A percentile compares a stretch with the other conserved stretches of the same genome.
Evolutionary conservation across 1,139 yeast species (phyloP).

Genomic region (Scheffersomyces illinoinensis): DNA sequence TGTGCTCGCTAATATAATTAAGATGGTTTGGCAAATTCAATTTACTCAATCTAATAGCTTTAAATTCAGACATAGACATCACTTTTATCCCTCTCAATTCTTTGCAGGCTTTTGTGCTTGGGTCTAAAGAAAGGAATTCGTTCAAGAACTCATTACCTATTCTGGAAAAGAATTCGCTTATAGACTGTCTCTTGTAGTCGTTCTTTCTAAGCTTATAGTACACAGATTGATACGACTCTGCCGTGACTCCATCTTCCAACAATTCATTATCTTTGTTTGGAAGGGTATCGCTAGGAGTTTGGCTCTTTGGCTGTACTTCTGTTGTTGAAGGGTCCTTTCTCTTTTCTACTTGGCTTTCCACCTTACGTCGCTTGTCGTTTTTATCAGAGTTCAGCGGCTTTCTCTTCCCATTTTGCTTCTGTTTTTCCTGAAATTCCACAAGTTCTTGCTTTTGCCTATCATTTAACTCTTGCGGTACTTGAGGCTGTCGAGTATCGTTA

Average conservation of each 20-base stretch:
- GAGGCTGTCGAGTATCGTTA: background rate
- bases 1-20: slow-evolving; percentile 28
- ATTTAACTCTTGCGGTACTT: background rate
- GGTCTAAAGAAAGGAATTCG: slow-evolving; percentile 9
- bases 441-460: slow-evolving; percentile 7
- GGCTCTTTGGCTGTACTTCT: background rate
- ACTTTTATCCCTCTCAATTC: slow-evolving; percentile 18
- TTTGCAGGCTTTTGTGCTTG: slow-evolving; percentile 12
- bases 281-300: slow-evolving; percentile 22
- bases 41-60: slow-evolving; percentile 30
- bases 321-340: slow-evolving; percentile 6
- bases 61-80: slow-evolving; percentile 28
- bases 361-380: slow-evolving; percentile 26
- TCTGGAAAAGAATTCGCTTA: slow-evolving; percentile 24
- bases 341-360: slow-evolving; percentile 10
- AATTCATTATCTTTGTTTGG: slow-evolving; percentile 43
- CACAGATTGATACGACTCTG: slow-evolving; percentile 52
- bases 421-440: slow-evolving; percentile 7
- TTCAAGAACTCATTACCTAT: slow-evolving; percentile 24
- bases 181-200: slow-evolving; percentile 46
- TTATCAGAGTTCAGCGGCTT: slow-evolving; percentile 30
- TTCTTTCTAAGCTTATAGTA: slow-evolving; percentile 49
- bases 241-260: slow-evolving; percentile 41
- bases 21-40: slow-evolving; percentile 35
- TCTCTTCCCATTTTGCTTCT: slow-evolving; percentile 18